Evolutionary conservation across 768 basidiomycete genomes (phyloP).

Genomic region (Phaffia tasmanica): DNA sequence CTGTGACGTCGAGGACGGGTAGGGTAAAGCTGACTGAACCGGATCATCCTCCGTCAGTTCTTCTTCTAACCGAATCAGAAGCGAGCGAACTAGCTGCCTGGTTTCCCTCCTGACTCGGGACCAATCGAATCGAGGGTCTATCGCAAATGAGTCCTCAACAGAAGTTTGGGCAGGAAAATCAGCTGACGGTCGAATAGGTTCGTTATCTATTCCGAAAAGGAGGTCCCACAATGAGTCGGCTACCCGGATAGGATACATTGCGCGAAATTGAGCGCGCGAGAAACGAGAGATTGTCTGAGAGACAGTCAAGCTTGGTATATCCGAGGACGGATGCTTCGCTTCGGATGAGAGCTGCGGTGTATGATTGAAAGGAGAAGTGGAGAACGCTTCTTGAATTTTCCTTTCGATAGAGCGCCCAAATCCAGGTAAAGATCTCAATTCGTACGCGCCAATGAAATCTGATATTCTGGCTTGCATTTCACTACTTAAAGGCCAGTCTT

Average conservation of each 20-base stretch:
- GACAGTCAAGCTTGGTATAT: slow-evolving; percentile 5
- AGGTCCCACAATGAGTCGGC: slow-evolving; percentile 27
- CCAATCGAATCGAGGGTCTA: slow-evolving; percentile 8
- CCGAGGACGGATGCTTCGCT: neutral
- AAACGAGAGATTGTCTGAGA: slow-evolving; percentile 6
- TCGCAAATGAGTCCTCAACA: slow-evolving; percentile 28
- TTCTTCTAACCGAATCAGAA: slow-evolving; percentile 27
- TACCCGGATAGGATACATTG: slow-evolving; percentile 21
- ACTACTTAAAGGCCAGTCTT: neutral
- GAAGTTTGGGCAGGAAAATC: slow-evolving; percentile 30
- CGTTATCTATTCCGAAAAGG: slow-evolving; percentile 26
- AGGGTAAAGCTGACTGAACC: neutral
- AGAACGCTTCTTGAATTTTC: slow-evolving; percentile 2
- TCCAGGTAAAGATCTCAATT: slow-evolving; percentile 17
- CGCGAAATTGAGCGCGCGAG: slow-evolving; percentile 9
- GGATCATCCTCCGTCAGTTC: slow-evolving; percentile 25
- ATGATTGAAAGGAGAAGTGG: neutral
- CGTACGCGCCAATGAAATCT: slow-evolving; percentile 23
- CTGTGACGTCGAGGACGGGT: neutral
- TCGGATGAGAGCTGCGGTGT: too few relatives aligned
- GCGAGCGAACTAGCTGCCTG: slow-evolving; percentile 13
- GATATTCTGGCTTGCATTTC: slow-evolving; percentile 1
- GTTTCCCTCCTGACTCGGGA: slow-evolving; percentile 16
- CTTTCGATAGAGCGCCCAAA: slow-evolving; percentile 22
- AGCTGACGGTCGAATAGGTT: slow-evolving; percentile 27